These are phyloP conservation scores for Metschnikowia borealis DNA, from an alignment of 805 yeast species.

Conservation along the genomic window DNA sequence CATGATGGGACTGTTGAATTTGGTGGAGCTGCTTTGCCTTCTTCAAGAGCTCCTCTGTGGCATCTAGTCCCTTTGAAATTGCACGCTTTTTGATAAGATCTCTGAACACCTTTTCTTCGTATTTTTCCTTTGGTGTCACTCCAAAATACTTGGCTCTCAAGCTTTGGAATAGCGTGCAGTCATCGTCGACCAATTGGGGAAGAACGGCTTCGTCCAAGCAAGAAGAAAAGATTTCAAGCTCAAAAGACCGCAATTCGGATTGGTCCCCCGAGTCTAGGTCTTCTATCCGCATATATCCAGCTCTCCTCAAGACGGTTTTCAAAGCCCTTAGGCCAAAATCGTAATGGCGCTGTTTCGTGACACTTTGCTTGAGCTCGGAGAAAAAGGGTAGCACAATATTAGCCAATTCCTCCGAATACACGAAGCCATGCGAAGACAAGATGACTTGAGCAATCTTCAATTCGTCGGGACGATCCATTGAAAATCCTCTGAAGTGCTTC, in stretches of 20 bases:
- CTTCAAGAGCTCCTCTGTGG: slow-evolving; percentile 42
- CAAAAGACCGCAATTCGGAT: slow-evolving; percentile 3
- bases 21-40: slow-evolving; percentile 62
- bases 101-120: slow-evolving; percentile 8
- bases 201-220: slow-evolving; percentile 59
- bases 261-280: not conserved
- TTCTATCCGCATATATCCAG: slow-evolving; percentile 46
- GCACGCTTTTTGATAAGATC: slow-evolving; percentile 24
- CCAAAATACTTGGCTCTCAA: slow-evolving; percentile 15
- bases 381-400: slow-evolving; percentile 53
- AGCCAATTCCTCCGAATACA: slow-evolving; percentile 43
- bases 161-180: slow-evolving; percentile 37
- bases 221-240: slow-evolving; percentile 11
- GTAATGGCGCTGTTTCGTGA: slow-evolving; percentile 66
- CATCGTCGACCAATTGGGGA: slow-evolving; percentile 62
- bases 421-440: slow-evolving; percentile 71
- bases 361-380: slow-evolving; percentile 29
- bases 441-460: slow-evolving; percentile 65
- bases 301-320: slow-evolving; percentile 58
- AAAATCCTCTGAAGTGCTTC: slow-evolving; percentile 69
- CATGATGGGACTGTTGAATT: slow-evolving; percentile 63
- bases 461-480: slow-evolving; percentile 71
- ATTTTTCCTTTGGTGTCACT: slow-evolving; percentile 19
- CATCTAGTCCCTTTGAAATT: slow-evolving; percentile 24
- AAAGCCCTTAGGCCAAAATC: slow-evolving; percentile 88